A percentile compares a stretch with the other conserved stretches of the same genome.
These are phyloP conservation scores for Aspergillus sp. DNA, from an alignment of 2,329 filamentous ascomycete species.

Conservation along the genomic window DNA sequence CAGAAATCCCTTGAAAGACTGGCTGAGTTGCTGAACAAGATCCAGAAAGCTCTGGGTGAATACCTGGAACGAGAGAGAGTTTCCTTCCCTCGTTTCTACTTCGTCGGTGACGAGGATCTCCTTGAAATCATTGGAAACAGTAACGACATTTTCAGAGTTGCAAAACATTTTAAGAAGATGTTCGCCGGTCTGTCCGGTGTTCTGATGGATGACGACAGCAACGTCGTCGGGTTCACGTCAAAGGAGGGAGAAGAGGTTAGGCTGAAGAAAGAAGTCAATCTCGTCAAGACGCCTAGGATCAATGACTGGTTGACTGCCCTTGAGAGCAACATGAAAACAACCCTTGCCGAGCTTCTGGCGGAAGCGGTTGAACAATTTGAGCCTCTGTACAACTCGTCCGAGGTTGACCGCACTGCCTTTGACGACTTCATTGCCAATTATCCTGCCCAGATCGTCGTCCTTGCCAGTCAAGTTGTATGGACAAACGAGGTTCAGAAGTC, in stretches of 20 bases:
- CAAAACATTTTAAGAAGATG: slow-evolving; percentile 99
- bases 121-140: slow-evolving; percentile 99
- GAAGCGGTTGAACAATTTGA: slow-evolving; percentile 84
- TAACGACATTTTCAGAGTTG: slow-evolving; percentile 92
- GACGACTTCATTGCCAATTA: slow-evolving; percentile 79
- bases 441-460: slow-evolving; percentile 91
- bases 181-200: slow-evolving; percentile 93
- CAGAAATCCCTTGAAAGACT: slow-evolving; percentile 94
- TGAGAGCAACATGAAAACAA: slow-evolving; percentile 90
- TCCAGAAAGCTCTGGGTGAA: slow-evolving; percentile 96
- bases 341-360: slow-evolving; percentile 83
- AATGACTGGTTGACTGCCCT: slow-evolving; percentile 98
- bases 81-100: slow-evolving; percentile 98
- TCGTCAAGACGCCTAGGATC: slow-evolving; percentile 92
- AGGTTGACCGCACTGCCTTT: slow-evolving; percentile 69
- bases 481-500: slow-evolving; percentile 81
- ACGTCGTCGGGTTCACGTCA: slow-evolving; percentile 89
- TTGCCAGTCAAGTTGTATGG: slow-evolving; percentile 93
- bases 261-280: slow-evolving; percentile 86
- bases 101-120: slow-evolving; percentile 96
- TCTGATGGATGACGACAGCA: slow-evolving; percentile 83
- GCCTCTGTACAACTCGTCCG: slow-evolving; percentile 70
- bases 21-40: slow-evolving; percentile 97
- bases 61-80: slow-evolving; percentile 97
- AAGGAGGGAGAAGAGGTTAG: slow-evolving; percentile 90